Conservation (phyloP, 257 asterid genomes). For the Knoxia roxburghii region DNA sequence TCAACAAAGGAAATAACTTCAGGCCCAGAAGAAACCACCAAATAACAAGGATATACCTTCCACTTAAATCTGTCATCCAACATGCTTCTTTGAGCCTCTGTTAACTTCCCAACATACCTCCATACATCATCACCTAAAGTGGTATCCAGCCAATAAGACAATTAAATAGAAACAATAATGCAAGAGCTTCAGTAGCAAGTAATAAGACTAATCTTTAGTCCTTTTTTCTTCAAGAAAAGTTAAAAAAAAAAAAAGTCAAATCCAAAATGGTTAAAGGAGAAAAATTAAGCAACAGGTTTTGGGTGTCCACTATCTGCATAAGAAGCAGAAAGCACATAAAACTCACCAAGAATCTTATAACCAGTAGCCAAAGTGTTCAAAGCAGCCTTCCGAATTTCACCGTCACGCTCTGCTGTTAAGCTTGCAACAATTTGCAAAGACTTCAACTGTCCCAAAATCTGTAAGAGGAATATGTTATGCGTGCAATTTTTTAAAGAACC, state of each 20-base stretch:
- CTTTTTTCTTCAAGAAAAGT: too few relatives aligned
- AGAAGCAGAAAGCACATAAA: conserved; percentile 14
- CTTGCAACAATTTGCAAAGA: conserved; percentile 96
- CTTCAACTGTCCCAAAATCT: conserved; percentile 86
- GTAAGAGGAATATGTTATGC: conserved; percentile 15
- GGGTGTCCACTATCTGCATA: background rate
- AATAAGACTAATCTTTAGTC: background rate
- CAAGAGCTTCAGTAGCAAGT: background rate
- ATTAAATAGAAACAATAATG: background rate
- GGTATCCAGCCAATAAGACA: conserved; percentile 5
- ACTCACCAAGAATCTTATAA: conserved; percentile 92
- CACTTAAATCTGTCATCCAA: conserved; percentile 96
- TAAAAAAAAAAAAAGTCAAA: too few relatives aligned
- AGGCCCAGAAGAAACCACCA: conserved; percentile 3
- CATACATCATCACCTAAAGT: conserved; percentile 91
- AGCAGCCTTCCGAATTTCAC: conserved; percentile 94
- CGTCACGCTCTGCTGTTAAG: conserved; percentile 96
- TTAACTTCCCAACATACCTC: conserved; percentile 92
- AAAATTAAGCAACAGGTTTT: background rate
- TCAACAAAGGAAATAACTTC: conserved; percentile 7
- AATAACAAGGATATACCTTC: conserved; percentile 48
- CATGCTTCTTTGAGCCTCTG: conserved; percentile 99
- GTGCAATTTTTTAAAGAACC: conserved; percentile 8
- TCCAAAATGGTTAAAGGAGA: background rate
- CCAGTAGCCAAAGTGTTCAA: conserved; percentile 87